Percentiles rank a stretch among this genome's conserved stretches.
Conservation (phyloP, 352 stramenopile genomes). For the Phytophthora pluvialis region DNA sequence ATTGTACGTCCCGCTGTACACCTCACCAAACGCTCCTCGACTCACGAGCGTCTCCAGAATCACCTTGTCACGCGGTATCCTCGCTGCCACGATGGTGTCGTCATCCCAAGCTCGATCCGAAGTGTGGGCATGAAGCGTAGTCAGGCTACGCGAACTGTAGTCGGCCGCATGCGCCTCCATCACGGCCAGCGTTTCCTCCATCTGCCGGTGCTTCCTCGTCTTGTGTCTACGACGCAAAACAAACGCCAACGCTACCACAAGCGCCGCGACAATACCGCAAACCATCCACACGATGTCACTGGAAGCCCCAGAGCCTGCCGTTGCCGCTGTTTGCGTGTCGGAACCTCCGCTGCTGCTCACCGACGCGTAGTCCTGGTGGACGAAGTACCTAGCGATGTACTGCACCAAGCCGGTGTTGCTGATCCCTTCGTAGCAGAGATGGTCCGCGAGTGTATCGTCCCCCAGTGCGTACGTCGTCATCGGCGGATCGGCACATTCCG, state of each 20-base stretch:
- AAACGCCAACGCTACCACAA: slow-evolving; percentile 12
- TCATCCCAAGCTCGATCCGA: slow-evolving; percentile 30
- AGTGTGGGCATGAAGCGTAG: slow-evolving; percentile 6
- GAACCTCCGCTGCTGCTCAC: too few relatives aligned
- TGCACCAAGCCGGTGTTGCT: slow-evolving; percentile 22
- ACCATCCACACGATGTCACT: slow-evolving; percentile 8
- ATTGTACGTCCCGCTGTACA: slow-evolving; percentile 24
- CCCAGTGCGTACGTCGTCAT: slow-evolving; percentile 24
- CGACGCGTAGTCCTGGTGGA: slow-evolving; percentile 15
- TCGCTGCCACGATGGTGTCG: slow-evolving; percentile 24
- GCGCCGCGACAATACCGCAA: slow-evolving; percentile 3
- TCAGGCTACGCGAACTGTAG: slow-evolving; percentile 15
- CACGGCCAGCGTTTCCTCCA: slow-evolving; percentile 16
- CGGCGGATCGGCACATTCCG: slow-evolving; percentile 15
- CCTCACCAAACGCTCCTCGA: slow-evolving; percentile 17
- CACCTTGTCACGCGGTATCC: slow-evolving; percentile 24
- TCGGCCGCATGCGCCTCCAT: slow-evolving; percentile 13
- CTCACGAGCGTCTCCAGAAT: slow-evolving; percentile 6
- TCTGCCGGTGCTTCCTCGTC: slow-evolving; percentile 3
- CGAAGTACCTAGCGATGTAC: slow-evolving; percentile 24
- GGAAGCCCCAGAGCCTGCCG: background rate
- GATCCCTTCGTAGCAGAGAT: slow-evolving; percentile 31
- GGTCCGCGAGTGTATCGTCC: slow-evolving; percentile 20
- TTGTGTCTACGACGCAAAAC: slow-evolving; percentile 7
- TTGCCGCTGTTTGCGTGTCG: slow-evolving; percentile 2